phyloP scores from a whole-genome alignment of 2,329 filamentous ascomycete genomes.

The Ambrosiella xylebori region DNA sequence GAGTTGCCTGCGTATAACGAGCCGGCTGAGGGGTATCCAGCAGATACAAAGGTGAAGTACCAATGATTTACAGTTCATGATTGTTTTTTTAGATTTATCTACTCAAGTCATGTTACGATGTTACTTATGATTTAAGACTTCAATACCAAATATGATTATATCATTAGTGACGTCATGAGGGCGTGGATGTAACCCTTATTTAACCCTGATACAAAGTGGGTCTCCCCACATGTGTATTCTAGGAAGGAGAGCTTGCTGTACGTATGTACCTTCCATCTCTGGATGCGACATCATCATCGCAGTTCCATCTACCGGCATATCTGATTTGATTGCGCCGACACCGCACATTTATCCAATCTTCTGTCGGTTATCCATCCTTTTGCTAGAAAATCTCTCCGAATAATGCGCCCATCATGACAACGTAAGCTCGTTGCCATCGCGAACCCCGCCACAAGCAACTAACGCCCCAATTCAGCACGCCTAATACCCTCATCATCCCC shows the following conservation, averaged over 20 bases:
- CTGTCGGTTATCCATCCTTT: no score
- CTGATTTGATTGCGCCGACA: neutral
- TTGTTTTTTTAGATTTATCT: no score
- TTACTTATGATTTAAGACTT: neutral
- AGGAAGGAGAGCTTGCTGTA: neutral
- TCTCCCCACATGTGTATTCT: neutral
- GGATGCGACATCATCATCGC: neutral
- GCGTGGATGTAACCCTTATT: neutral
- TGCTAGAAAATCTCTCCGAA: neutral
- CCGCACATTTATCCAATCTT: no score
- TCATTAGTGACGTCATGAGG: no score
- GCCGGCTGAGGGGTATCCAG: neutral
- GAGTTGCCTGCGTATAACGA: neutral
- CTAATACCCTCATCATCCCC: constrained; percentile 58
- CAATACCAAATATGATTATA: no score
- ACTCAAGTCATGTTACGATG: neutral
- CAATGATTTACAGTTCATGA: neutral
- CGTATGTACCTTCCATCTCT: neutral
- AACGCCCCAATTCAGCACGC: constrained; percentile 9
- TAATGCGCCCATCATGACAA: neutral
- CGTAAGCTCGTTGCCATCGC: neutral
- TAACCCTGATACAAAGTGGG: neutral
- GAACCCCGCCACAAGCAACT: neutral
- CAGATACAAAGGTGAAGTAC: neutral
- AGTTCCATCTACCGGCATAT: neutral